Percentiles rank a stretch among this genome's conserved stretches.
phyloP scores from a whole-genome alignment of 352 stramenopile genomes.

The Nothophytophthora sp. region DNA sequence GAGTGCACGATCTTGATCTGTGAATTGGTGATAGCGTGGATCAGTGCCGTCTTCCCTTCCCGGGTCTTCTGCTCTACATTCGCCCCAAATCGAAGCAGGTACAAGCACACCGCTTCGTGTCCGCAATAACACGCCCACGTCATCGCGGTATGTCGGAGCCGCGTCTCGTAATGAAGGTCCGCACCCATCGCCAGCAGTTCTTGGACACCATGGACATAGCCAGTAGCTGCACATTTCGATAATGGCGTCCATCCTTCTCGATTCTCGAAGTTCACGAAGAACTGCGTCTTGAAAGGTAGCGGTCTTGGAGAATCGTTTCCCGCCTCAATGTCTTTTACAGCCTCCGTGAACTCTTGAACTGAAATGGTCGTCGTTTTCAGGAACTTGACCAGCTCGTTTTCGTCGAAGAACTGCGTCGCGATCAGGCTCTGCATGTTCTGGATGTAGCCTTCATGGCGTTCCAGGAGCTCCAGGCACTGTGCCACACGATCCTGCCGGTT shows the following conservation, averaged over 20 bases:
- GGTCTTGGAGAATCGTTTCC: background rate
- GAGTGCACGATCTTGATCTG: slow-evolving; percentile 57
- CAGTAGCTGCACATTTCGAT: slow-evolving; percentile 61
- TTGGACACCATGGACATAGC: slow-evolving; percentile 33
- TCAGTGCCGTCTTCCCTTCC: slow-evolving; percentile 68
- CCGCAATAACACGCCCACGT: slow-evolving; percentile 80
- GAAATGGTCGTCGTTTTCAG: slow-evolving; percentile 25
- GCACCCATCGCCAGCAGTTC: slow-evolving; percentile 50
- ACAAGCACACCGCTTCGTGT: slow-evolving; percentile 58
- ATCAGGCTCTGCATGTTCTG: slow-evolving; percentile 31
- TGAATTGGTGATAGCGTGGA: slow-evolving; percentile 63
- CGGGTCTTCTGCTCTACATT: slow-evolving; percentile 39
- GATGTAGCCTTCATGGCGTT: slow-evolving; percentile 35
- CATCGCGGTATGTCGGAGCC: slow-evolving; percentile 65
- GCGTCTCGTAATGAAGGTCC: slow-evolving; percentile 46
- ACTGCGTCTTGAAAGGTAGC: slow-evolving; percentile 23
- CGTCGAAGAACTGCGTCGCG: slow-evolving; percentile 38
- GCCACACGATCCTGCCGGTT: slow-evolving; percentile 35
- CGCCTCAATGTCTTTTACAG: slow-evolving; percentile 22
- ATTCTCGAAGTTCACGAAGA: slow-evolving; percentile 59
- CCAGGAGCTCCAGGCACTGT: slow-evolving; percentile 39
- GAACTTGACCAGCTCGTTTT: slow-evolving; percentile 37
- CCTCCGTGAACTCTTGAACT: slow-evolving; percentile 15
- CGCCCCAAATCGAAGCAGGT: slow-evolving; percentile 44
- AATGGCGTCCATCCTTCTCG: slow-evolving; percentile 70